Base-by-base conservation (phyloP, 2,329 filamentous ascomycete species). In the Fusarium devonianum region DNA sequence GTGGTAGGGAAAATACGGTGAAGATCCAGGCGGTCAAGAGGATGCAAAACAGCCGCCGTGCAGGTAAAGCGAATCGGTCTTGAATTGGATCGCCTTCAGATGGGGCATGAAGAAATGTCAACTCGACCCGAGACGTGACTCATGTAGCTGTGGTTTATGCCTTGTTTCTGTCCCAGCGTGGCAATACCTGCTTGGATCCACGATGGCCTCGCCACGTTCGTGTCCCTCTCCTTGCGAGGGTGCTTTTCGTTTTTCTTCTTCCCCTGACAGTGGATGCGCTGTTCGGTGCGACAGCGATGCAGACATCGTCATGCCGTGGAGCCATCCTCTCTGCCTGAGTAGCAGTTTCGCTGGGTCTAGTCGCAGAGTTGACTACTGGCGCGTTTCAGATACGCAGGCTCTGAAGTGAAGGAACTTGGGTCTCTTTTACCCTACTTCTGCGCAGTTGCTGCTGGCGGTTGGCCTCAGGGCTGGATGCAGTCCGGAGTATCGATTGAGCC, bases 221-320 rank as follows among this genome's bases (percentile, higher is more conserved):
- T n/a, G n/a, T n/a, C n/a, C n/a, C n/a, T n/a, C n/a, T n/a, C n/a
- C n/a, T n/a, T n/a, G n/a, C n/a, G n/a, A n/a, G n/a, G n/a, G n/a
- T n/a, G n/a, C n/a, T 23, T 23, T 22, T 14, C 39, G 39, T 37
- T 35, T 44, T 29, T 29, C n/a, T 52, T 55, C n/a, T n/a, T n/a
- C n/a, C n/a, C n/a, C n/a, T n/a, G n/a, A n/a, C n/a, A n/a, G n/a
- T n/a, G n/a, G n/a, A n/a, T n/a, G n/a, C n/a, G n/a, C n/a, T n/a
- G n/a, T n/a, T n/a, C n/a, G n/a, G n/a, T n/a, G n/a, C n/a, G n/a
- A n/a, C n/a, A n/a, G n/a, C n/a, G n/a, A n/a, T n/a, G n/a, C n/a
- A n/a, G n/a, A n/a, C n/a, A n/a, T n/a, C n/a, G n/a, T 47, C 41
- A 63, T 64, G 60, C 46, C 57, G 60, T 60, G 62, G 62, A 56